A percentile compares a stretch with the other conserved stretches of the same genome.
Conservation (phyloP, 768 basidiomycete species). For the Xerocomus brunneocitrinus region DNA sequence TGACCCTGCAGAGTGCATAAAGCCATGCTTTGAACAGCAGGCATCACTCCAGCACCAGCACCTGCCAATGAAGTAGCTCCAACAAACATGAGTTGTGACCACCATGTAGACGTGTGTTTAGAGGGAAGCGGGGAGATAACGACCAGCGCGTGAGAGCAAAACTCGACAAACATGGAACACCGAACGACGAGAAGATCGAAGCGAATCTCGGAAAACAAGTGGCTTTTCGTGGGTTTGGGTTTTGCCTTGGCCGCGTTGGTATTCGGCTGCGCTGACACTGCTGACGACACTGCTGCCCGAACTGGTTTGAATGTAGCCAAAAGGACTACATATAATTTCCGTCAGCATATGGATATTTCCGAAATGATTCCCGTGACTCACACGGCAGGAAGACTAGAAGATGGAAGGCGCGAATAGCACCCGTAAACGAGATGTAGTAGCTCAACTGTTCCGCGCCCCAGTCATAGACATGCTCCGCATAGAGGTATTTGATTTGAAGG, state of each 20-base stretch:
- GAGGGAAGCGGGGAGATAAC: constrained; percentile 49
- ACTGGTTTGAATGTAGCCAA: constrained; percentile 56
- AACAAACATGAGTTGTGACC: constrained; percentile 46
- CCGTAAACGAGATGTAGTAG: constrained; percentile 70
- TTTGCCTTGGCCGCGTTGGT: constrained; percentile 31
- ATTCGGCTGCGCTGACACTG: constrained; percentile 1
- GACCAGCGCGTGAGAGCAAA: constrained; percentile 59
- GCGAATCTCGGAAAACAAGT: constrained; percentile 54
- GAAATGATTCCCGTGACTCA: constrained; percentile 36
- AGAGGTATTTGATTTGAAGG: constrained; percentile 73
- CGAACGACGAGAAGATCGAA: constrained; percentile 69
- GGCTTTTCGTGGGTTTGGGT: constrained; percentile 41
- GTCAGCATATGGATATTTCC: constrained; percentile 30
- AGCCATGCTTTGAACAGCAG: constrained; percentile 69
- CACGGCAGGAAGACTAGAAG: constrained; percentile 66
- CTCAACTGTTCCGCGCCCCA: constrained; percentile 70
- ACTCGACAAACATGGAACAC: constrained; percentile 62
- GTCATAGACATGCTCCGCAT: constrained; percentile 65
- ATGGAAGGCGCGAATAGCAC: constrained; percentile 59
- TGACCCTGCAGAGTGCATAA: constrained; percentile 52
- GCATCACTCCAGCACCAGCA: constrained; percentile 64
- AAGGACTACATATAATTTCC: constrained; percentile 39
- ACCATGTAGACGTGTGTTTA: constrained; percentile 11
- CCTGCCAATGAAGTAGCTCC: constrained; percentile 58
- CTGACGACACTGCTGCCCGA: constrained; percentile 11